Percentiles rank a stretch among this genome's conserved stretches.
These are phyloP conservation scores for Xerocomellus intermedius DNA, from an alignment of 768 basidiomycete genomes.

Conservation along the genomic window DNA sequence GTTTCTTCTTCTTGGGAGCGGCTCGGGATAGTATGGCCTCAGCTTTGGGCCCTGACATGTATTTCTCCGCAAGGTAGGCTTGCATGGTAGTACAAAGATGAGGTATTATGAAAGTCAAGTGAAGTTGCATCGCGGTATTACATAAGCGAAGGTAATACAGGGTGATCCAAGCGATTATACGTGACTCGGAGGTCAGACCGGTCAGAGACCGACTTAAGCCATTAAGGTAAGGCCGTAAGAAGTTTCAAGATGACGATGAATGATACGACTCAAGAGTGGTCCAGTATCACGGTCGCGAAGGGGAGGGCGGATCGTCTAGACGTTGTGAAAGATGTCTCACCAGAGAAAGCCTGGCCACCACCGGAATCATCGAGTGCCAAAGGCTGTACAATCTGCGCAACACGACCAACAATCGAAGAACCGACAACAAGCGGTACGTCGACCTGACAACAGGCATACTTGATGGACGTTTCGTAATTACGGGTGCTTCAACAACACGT, in stretches of 20 bases:
- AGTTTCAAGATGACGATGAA: not conserved
- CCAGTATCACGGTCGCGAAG: no score
- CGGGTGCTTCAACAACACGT: not conserved
- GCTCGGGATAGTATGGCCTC: slow-evolving; percentile 85
- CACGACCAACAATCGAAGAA: not conserved
- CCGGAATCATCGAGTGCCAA: no score
- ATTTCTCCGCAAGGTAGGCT: slow-evolving; percentile 84
- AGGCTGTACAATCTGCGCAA: not conserved
- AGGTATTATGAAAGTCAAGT: no score
- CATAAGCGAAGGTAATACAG: no score
- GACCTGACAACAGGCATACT: not conserved
- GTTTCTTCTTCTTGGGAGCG: slow-evolving; percentile 61
- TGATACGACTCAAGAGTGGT: not conserved
- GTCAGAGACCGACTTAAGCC: no score
- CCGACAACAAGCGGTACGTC: not conserved
- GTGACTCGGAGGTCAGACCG: no score
- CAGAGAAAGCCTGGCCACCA: no score
- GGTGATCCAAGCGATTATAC: not conserved
- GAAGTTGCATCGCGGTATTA: no score
- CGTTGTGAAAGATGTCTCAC: not conserved
- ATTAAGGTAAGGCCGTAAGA: not conserved
- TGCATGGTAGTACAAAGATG: slow-evolving; percentile 42
- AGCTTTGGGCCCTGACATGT: slow-evolving; percentile 96
- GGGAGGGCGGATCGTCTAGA: no score
- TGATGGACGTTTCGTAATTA: not conserved